Conservation (phyloP, 2,329 filamentous ascomycete genomes). For the Verruconis gallopava region DNA sequence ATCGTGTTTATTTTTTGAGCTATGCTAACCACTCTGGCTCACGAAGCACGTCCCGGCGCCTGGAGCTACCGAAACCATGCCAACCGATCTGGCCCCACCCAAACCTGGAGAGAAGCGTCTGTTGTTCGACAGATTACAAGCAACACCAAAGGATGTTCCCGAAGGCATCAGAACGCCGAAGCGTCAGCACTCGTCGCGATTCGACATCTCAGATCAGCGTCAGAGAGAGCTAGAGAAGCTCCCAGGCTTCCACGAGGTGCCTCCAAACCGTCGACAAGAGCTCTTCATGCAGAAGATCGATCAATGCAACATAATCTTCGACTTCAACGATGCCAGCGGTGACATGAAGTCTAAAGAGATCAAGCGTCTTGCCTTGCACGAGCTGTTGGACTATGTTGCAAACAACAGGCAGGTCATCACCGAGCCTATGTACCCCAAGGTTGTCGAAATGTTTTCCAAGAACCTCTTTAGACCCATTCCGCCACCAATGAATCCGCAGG, state of each 20-base stretch:
- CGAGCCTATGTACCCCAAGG: slow-evolving; percentile 95
- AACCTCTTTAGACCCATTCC: slow-evolving; percentile 96
- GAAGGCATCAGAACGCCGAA: slow-evolving; percentile 92
- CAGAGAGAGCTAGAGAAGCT: slow-evolving; percentile 89
- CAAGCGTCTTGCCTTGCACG: slow-evolving; percentile 89
- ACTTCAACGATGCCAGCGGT: slow-evolving; percentile 95
- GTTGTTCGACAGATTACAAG: slow-evolving; percentile 78
- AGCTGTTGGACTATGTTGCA: slow-evolving; percentile 93
- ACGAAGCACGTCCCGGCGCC: slow-evolving; percentile 77
- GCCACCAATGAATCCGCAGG: slow-evolving; percentile 92
- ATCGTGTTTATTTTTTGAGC: neutral
- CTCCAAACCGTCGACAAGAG: slow-evolving; percentile 85
- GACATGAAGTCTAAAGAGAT: slow-evolving; percentile 99
- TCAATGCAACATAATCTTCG: slow-evolving; percentile 99
- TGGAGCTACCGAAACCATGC: slow-evolving; percentile 93
- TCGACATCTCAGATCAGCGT: slow-evolving; percentile 88
- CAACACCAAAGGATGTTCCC: slow-evolving; percentile 90
- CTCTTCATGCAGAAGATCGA: slow-evolving; percentile 99
- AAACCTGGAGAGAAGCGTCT: slow-evolving; percentile 83
- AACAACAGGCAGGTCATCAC: slow-evolving; percentile 98
- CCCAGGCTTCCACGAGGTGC: slow-evolving; percentile 93
- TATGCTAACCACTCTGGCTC: slow-evolving; percentile 10
- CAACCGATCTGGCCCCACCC: slow-evolving; percentile 86
- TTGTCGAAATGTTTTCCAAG: slow-evolving; percentile 99
- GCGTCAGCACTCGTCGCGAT: slow-evolving; percentile 91